These are phyloP conservation scores for Cladosporium austrohemisphaericum DNA, from an alignment of 2,329 filamentous ascomycete genomes.

Conservation along the genomic window DNA sequence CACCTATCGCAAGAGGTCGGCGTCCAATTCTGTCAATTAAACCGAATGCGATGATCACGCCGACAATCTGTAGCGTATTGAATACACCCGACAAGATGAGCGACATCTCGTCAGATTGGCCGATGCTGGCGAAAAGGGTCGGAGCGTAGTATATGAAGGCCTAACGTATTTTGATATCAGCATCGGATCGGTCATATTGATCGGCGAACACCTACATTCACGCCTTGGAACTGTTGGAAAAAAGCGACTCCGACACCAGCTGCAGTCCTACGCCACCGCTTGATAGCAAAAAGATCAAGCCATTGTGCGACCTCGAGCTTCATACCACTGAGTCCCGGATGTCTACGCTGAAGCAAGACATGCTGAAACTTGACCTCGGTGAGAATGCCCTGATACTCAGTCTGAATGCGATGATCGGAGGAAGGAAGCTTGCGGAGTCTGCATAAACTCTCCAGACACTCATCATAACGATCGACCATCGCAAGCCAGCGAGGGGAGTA, in stretches of 20 bases:
- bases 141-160: conserved; percentile 44
- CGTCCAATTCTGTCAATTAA: conserved; percentile 39
- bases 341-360: conserved; percentile 35
- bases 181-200: too few species aligned
- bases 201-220: conserved; percentile 26
- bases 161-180: too few species aligned
- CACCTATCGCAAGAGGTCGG: conserved; percentile 39
- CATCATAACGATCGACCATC: background rate
- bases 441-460: conserved; percentile 14
- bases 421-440: conserved; percentile 36
- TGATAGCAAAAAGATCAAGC: conserved; percentile 43
- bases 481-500: background rate
- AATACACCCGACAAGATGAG: conserved; percentile 36
- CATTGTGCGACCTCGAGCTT: conserved; percentile 42
- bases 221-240: conserved; percentile 42
- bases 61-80: conserved; percentile 37
- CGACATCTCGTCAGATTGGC: conserved; percentile 29
- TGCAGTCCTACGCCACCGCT: conserved; percentile 42
- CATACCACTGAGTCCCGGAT: conserved; percentile 25
- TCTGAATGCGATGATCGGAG: conserved; percentile 46
- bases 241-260: conserved; percentile 51
- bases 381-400: conserved; percentile 50
- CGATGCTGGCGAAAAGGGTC: conserved; percentile 37
- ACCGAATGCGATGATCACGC: conserved; percentile 30
- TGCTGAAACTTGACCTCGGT: conserved; percentile 52